A percentile compares a stretch with the other conserved stretches of the same genome.
Conservation (phyloP, 169 alveolate genomes). For the Plasmodium ovale region DNA sequence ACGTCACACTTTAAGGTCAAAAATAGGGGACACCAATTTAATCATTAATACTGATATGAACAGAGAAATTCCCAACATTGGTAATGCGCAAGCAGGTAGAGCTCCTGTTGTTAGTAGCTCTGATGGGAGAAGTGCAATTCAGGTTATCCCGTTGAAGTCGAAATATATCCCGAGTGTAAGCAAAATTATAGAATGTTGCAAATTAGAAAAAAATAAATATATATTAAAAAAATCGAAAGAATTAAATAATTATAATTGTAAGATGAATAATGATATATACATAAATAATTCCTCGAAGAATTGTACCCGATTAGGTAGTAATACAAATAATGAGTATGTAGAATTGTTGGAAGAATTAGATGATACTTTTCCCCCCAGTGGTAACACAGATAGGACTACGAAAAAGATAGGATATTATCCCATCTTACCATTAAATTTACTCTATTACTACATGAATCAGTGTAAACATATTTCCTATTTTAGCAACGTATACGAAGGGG, state of each 20-base stretch:
- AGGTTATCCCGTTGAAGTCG: conserved; percentile 47
- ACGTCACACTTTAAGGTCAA: background rate
- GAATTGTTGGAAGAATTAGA: conserved; percentile 75
- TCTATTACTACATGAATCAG: conserved; percentile 70
- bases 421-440: conserved; percentile 24
- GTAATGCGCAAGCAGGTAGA: too few species aligned
- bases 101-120: too few species aligned
- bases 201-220: conserved; percentile 66
- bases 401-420: conserved; percentile 11
- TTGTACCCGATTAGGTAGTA: conserved; percentile 50
- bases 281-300: conserved; percentile 63
- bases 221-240: conserved; percentile 59
- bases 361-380: conserved; percentile 12
- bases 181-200: conserved; percentile 60
- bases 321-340: conserved; percentile 35
- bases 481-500: conserved; percentile 12
- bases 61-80: background rate
- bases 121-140: background rate
- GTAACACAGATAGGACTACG: background rate
- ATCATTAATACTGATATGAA: background rate
- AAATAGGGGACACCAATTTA: background rate
- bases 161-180: conserved; percentile 36
- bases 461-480: conserved; percentile 35
- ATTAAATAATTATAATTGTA: conserved; percentile 61
- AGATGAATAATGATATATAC: conserved; percentile 73